phyloP scores from a whole-genome alignment of 805 yeast genomes.

The Zygoascus flipseniorum region DNA sequence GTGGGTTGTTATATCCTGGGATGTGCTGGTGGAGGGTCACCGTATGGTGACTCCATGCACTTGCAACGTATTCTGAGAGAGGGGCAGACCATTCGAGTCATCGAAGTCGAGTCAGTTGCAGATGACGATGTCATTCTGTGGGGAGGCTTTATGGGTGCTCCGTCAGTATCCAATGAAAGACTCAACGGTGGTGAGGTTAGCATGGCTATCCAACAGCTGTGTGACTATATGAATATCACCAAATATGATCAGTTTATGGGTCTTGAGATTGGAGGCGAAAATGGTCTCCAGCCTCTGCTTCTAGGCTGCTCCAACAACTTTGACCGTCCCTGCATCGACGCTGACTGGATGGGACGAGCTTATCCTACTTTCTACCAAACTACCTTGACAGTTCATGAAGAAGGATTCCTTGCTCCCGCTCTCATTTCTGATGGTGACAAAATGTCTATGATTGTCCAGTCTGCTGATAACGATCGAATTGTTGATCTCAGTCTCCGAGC shows the following conservation, averaged over 20 bases:
- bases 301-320: not conserved
- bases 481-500: conserved; percentile 37
- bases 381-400: conserved; percentile 7
- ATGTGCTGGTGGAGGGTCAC: conserved; percentile 46
- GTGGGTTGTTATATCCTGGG: conserved; percentile 42
- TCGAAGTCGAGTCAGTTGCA: conserved; percentile 29
- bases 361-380: conserved; percentile 39
- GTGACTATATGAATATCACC: not conserved
- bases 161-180: conserved; percentile 37
- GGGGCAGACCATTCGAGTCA: conserved; percentile 31
- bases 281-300: conserved; percentile 11
- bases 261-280: conserved; percentile 25
- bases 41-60: conserved; percentile 27
- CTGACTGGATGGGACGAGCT: conserved; percentile 43
- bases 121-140: conserved; percentile 22
- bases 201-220: conserved; percentile 23
- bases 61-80: conserved; percentile 27
- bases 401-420: conserved; percentile 7
- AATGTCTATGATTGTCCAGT: conserved; percentile 22
- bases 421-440: conserved; percentile 33
- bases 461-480: conserved; percentile 20
- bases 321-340: conserved; percentile 21
- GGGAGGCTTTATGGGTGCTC: conserved; percentile 38
- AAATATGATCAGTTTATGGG: not conserved
- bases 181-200: conserved; percentile 32